Evolutionary conservation across 192 early-diverging fungal genomes (phyloP).

Genomic region (Coemansia sp.): DNA sequence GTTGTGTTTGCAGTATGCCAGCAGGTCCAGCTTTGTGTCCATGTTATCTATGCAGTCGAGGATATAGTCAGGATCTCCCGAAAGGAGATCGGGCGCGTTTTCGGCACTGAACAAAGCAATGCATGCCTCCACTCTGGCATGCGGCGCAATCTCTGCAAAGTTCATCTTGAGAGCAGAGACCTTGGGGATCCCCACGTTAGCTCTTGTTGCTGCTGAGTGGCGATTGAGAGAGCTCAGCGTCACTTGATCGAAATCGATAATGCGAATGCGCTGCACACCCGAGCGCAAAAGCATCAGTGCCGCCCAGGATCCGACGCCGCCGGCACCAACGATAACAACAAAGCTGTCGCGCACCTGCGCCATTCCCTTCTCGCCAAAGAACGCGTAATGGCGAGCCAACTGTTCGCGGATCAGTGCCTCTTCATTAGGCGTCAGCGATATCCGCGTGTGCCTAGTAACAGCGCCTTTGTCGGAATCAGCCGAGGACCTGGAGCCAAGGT

Average conservation of each 20-base stretch:
- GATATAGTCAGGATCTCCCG: slow-evolving; percentile 72
- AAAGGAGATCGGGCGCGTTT: slow-evolving; percentile 69
- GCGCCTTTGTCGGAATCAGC: neutral
- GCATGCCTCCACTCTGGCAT: slow-evolving; percentile 74
- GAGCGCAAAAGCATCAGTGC: slow-evolving; percentile 90
- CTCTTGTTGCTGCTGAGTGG: slow-evolving; percentile 89
- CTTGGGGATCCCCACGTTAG: slow-evolving; percentile 90
- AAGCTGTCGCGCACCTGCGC: slow-evolving; percentile 73
- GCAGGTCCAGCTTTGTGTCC: slow-evolving; percentile 87
- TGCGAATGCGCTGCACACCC: slow-evolving; percentile 80
- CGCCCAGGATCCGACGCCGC: slow-evolving; percentile 91
- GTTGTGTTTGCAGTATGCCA: slow-evolving; percentile 81
- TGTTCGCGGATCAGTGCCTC: slow-evolving; percentile 85
- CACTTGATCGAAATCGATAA: slow-evolving; percentile 99
- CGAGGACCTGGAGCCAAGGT: neutral
- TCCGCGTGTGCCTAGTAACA: slow-evolving; percentile 46
- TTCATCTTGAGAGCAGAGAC: slow-evolving; percentile 72
- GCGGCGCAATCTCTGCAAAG: slow-evolving; percentile 77
- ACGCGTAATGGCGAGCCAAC: slow-evolving; percentile 82
- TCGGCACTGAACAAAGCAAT: slow-evolving; percentile 76
- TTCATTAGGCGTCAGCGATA: slow-evolving; percentile 43
- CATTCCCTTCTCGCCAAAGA: slow-evolving; percentile 84
- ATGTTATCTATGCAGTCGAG: slow-evolving; percentile 97
- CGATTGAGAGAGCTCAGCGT: slow-evolving; percentile 92
- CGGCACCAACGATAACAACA: slow-evolving; percentile 93